Evolutionary conservation across 345 rosid species (phyloP), one percentile per base, ranked within the genome.

Genomic region (Boechera divaricarpa): DNA sequence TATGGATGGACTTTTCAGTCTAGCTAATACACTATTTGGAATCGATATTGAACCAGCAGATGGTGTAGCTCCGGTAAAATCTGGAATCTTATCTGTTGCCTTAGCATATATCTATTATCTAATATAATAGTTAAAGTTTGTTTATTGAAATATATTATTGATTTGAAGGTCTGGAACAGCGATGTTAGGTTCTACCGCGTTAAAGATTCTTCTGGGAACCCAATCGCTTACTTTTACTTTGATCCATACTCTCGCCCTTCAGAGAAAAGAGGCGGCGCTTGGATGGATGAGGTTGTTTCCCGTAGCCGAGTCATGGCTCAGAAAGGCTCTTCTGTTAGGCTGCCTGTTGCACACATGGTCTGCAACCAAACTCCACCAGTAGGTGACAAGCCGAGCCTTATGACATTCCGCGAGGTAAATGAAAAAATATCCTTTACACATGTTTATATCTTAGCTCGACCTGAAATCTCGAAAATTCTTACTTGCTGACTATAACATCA

Each of bases 321-420:
- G 61, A 78, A 78, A 29, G 81, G 77, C 21, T 32, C 81, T 38
- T 72, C 77, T 8, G 77, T 78, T 28, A 72, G 81, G 38, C 61
- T 77, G 2, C 81, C 77, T 91, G 81, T 93, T 75, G 97, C 98
- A 15, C 97, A 91, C 82, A 90, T 93, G 96, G 97, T 91, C 49
- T 93, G 98, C 84, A 93, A 93, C 83, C 98, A 91, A 82, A 90
- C 92, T 74, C 97, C 98, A 28, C 98, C 97, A 32, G 90, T 93
- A 9, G 97, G 98, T 59, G 83, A 79, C 79, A 93, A 90, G 80
- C 98, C 98, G 48, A 93, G 98, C 79, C 93, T 93, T 42, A 91
- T 93, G 97, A 93, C 97, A 67, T 91, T 93, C 77, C 84, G 85
- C n/a, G 97, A 93, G 95, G 98, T 93, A 77, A 69, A 26, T 8